phyloP scores from a whole-genome alignment of 805 yeast species.

The Isabelozyma heimii region DNA sequence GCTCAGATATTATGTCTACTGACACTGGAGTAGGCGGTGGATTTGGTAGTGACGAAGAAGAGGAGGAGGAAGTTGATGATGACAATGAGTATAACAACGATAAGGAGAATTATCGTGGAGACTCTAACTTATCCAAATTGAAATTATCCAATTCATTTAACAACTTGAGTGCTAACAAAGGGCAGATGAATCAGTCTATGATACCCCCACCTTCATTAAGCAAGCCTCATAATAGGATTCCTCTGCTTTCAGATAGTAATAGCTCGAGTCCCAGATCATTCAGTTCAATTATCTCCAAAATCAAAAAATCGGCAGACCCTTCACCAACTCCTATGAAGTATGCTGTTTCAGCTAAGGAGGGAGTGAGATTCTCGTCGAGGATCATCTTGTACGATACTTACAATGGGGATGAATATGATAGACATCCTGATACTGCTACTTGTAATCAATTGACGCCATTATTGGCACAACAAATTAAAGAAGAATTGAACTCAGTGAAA shows the following conservation, averaged over 20 bases:
- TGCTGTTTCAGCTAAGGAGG: constrained; percentile 6
- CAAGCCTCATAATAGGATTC: constrained; percentile 1
- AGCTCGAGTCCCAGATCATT: constrained; percentile 32
- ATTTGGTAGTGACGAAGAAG: constrained; percentile 28
- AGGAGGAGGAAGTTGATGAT: constrained; percentile 19
- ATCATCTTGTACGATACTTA: constrained; percentile 85
- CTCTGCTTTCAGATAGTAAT: constrained; percentile 1
- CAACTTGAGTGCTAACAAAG: not conserved
- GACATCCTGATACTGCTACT: constrained; percentile 90
- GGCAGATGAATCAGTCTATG: not conserved
- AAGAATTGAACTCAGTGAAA: constrained; percentile 79
- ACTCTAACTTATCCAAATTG: not conserved
- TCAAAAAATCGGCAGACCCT: constrained; percentile 18
- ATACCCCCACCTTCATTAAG: not conserved
- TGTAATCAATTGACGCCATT: constrained; percentile 88
- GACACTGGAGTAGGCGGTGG: constrained; percentile 38
- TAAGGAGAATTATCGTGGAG: not conserved
- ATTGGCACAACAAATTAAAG: constrained; percentile 80
- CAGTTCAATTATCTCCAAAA: constrained; percentile 25
- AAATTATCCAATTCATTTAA: not conserved
- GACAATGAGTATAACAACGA: constrained; percentile 6
- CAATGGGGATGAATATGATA: constrained; percentile 79
- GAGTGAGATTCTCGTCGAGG: constrained; percentile 72
- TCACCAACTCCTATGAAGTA: constrained; percentile 1
- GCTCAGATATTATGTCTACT: constrained; percentile 19